These are phyloP conservation scores for Colletotrichum camelliae DNA, from an alignment of 2,329 filamentous ascomycete genomes.

Conservation along the genomic window DNA sequence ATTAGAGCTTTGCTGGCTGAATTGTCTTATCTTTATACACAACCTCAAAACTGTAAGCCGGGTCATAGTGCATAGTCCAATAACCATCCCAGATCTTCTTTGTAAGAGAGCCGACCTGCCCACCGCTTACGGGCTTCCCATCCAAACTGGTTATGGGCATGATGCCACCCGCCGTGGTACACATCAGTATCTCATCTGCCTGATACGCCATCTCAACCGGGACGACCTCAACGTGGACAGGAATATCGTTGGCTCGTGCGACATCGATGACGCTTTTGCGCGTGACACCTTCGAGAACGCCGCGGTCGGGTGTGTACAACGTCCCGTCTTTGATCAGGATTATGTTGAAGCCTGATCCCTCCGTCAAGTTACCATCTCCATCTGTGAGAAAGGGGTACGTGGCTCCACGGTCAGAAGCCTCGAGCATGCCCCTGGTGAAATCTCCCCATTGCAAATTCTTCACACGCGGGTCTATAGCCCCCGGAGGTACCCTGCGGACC, in stretches of 20 bases:
- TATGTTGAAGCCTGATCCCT: constrained; percentile 56
- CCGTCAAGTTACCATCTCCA: constrained; percentile 53
- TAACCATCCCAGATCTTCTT: constrained; percentile 55
- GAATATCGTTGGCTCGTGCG: constrained; percentile 35
- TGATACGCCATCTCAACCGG: constrained; percentile 45
- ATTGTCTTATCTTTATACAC: too few species aligned
- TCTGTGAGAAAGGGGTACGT: constrained; percentile 55
- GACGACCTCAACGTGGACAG: constrained; percentile 44
- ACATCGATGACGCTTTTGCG: constrained; percentile 53
- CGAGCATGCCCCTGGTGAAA: constrained; percentile 47
- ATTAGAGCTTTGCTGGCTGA: too few species aligned
- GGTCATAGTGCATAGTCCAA: constrained; percentile 52
- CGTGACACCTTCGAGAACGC: constrained; percentile 53
- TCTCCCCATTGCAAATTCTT: constrained; percentile 60
- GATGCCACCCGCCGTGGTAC: constrained; percentile 56
- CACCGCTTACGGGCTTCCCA: constrained; percentile 42
- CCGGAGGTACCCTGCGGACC: constrained; percentile 48
- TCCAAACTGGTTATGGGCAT: constrained; percentile 57
- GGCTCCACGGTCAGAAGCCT: constrained; percentile 51
- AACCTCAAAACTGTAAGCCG: constrained; percentile 35
- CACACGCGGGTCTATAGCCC: constrained; percentile 53
- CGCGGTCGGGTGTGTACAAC: constrained; percentile 51
- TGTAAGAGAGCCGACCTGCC: constrained; percentile 50
- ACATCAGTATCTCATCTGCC: constrained; percentile 57
- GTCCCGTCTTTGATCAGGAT: constrained; percentile 48